Evolutionary conservation across 306 rosid species (phyloP), one percentile per base, ranked within the genome.

Genomic region (Cicer cuneatum): DNA sequence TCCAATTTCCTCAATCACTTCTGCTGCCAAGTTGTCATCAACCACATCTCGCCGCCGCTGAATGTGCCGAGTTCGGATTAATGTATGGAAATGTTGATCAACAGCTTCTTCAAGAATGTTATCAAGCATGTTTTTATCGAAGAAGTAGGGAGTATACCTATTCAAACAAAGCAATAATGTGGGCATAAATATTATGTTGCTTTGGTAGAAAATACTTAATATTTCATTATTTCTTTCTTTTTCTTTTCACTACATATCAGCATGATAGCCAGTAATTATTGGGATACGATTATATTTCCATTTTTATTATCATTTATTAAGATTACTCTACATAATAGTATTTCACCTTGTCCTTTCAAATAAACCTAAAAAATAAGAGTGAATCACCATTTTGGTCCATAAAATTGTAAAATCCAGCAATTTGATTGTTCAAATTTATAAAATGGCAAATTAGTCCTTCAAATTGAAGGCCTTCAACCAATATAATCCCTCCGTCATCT

Each of bases 141-240:
- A 92, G 83, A 95, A 95, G 86, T 92, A 95, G 51, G 99, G 99
- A 53, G 98, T 92, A 77, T 95, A 95, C 98, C 99, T 95, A 89
- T 76, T 49, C 71, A 58, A 83, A 73, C 42, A 84, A 86, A 83
- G 49, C 41, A 73, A 77, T 18, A 46, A 62, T 60, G 63, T 56
- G 59, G 75, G 76, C 72, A 84, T 76, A 52, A 62, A 66, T 43
- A 48, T 75, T 38, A 0, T 47, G 13, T 73, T 73, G 74, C 52
- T 75, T 72, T n/a, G 18, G 54, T 5, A 75, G 53, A 76, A 61
- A 69, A 51, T 37, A 60, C 40, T 53, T 10, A 40, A 63, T 40
- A 40, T 6, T 16, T 16, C 15, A 9, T 39, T 39, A 5, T n/a
- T 60, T 60, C 66, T 8, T 59, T 60, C 14, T 14, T 61, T 39